A percentile compares a stretch with the other conserved stretches of the same genome.
Evolutionary conservation across 352 stramenopile genomes (phyloP).

Genomic region (Phytopythium litorale): DNA sequence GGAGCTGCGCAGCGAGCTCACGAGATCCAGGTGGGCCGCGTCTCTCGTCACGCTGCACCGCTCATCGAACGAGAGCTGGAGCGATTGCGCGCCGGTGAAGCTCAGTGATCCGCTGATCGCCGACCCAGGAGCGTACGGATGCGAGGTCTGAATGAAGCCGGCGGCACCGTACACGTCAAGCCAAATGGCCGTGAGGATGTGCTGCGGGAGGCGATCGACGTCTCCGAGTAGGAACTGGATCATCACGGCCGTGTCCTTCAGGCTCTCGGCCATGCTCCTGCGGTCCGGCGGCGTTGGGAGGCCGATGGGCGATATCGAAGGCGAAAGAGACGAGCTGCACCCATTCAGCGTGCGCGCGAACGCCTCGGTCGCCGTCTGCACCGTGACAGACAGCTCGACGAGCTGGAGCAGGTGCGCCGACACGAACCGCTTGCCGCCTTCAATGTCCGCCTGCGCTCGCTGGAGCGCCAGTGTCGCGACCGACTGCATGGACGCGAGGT

Average conservation of each 20-base stretch:
- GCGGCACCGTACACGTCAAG: constrained; percentile 70
- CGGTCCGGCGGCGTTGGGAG: constrained; percentile 42
- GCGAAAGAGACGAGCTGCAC: not conserved
- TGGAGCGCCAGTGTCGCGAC: constrained; percentile 57
- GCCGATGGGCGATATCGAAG: constrained; percentile 18
- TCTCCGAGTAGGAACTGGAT: constrained; percentile 62
- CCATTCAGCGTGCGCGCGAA: constrained; percentile 29
- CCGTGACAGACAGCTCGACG: constrained; percentile 72
- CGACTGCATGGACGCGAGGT: constrained; percentile 56
- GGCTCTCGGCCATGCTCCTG: constrained; percentile 30
- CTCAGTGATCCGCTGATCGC: constrained; percentile 30
- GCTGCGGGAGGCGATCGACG: constrained; percentile 33
- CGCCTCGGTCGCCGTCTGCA: constrained; percentile 27
- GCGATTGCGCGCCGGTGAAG: constrained; percentile 49
- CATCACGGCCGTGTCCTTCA: constrained; percentile 54
- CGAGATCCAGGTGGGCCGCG: constrained; percentile 15
- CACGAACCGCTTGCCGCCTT: constrained; percentile 63
- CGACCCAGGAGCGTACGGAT: constrained; percentile 43
- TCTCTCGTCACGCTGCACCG: constrained; percentile 41
- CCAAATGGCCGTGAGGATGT: constrained; percentile 69
- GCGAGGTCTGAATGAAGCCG: constrained; percentile 53
- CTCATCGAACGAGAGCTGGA: constrained; percentile 66
- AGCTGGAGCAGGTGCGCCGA: constrained; percentile 74
- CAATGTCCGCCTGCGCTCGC: constrained; percentile 54
- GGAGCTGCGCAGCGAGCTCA: constrained; percentile 12